These are phyloP conservation scores for Exophiala lecanii-corni DNA, from an alignment of 2,329 filamentous ascomycete genomes.

Conservation along the genomic window DNA sequence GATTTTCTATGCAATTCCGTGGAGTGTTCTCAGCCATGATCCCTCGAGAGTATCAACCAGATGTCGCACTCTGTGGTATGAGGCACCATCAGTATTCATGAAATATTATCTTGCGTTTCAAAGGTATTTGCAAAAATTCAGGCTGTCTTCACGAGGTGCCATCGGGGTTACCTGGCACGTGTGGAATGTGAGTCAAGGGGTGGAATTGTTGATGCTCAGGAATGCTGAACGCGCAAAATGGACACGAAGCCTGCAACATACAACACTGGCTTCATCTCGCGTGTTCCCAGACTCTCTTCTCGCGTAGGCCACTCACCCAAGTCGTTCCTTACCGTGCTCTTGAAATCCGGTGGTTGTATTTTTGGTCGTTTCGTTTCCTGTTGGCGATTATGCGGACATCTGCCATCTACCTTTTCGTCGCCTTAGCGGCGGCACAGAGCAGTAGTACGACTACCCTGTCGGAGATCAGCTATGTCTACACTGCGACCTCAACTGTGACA, in stretches of 20 bases:
- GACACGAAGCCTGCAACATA: no score
- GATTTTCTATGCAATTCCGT: no score
- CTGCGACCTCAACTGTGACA: slow-evolving; percentile 13
- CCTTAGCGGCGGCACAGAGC: slow-evolving; percentile 11
- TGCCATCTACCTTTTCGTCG: slow-evolving; percentile 8
- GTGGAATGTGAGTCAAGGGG: not conserved
- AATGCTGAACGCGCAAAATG: slow-evolving; percentile 10
- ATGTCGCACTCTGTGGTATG: no score
- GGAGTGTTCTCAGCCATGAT: no score
- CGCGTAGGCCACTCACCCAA: slow-evolving; percentile 8
- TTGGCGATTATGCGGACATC: slow-evolving; percentile 9
- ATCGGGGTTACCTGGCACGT: no score
- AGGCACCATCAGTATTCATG: no score
- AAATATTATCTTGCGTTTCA: no score
- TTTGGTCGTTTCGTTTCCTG: not conserved
- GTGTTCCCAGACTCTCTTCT: not conserved
- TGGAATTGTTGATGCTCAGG: slow-evolving; percentile 1
- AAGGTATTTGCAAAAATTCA: no score
- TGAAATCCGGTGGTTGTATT: not conserved
- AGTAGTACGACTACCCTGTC: not conserved
- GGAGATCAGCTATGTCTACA: slow-evolving; percentile 13
- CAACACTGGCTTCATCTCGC: not conserved
- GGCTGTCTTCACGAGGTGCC: no score
- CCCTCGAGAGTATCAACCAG: no score
- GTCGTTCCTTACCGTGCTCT: slow-evolving; percentile 21